phyloP scores from a whole-genome alignment of 345 rosid genomes.

The Melastoma malabathricum region DNA sequence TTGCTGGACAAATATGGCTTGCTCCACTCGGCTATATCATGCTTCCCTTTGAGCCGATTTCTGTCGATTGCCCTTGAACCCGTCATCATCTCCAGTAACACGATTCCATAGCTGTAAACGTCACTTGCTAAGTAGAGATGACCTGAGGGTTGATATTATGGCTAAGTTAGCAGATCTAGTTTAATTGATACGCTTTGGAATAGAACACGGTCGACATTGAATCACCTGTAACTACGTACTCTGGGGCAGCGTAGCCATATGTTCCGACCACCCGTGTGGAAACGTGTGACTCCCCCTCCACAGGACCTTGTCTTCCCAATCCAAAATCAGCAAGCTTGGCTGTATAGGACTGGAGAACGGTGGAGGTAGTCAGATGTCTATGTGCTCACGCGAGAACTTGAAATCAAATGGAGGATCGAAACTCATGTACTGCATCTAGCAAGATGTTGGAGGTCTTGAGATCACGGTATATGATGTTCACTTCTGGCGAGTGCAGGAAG shows the following conservation, averaged over 20 bases:
- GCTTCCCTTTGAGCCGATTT: neutral
- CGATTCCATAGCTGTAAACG: neutral
- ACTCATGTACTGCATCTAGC: conserved; percentile 6
- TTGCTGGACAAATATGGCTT: neutral
- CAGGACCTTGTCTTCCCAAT: neutral
- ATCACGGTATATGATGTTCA: conserved; percentile 6
- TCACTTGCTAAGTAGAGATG: neutral
- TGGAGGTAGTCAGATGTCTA: too few relatives aligned
- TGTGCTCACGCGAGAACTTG: too few relatives aligned
- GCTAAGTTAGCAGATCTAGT: too few relatives aligned
- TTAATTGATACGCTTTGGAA: too few relatives aligned
- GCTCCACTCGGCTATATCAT: neutral
- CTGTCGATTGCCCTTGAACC: neutral
- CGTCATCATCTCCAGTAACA: conserved; percentile 5
- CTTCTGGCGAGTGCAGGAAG: conserved; percentile 4
- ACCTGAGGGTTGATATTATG: neutral
- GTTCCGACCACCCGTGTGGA: neutral
- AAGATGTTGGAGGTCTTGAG: conserved; percentile 6
- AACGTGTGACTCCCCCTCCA: conserved; percentile 1
- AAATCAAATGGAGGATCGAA: too few relatives aligned
- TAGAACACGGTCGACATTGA: neutral
- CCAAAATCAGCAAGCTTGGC: conserved; percentile 6
- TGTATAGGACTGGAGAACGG: neutral
- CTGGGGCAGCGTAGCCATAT: conserved; percentile 3
- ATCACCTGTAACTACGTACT: conserved; percentile 2